Conservation (phyloP, 192 early-diverging fungal species). For the Coemansia sp. region DNA sequence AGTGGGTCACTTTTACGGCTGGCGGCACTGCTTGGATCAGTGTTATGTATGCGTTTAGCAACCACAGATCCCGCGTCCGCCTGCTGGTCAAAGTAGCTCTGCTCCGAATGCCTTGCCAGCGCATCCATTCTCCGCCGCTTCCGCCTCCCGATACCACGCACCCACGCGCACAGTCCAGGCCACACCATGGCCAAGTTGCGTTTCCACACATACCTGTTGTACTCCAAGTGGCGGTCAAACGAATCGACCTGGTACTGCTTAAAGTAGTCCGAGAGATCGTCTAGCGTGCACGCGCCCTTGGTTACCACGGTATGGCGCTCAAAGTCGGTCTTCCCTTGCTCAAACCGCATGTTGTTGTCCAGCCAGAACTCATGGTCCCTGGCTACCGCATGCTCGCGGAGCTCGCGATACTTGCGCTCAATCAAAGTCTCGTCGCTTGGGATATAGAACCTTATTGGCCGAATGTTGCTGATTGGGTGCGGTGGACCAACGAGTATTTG, state of each 20-base stretch:
- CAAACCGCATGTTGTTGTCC: conserved; percentile 48
- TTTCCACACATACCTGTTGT: conserved; percentile 46
- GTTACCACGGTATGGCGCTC: conserved; percentile 17
- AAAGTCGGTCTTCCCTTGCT: conserved; percentile 36
- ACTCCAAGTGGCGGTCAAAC: conserved; percentile 34
- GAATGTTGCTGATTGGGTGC: conserved; percentile 49
- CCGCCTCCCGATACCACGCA: conserved; percentile 19
- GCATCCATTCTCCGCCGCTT: conserved; percentile 9
- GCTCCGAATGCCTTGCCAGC: conserved; percentile 26
- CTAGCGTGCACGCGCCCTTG: conserved; percentile 31
- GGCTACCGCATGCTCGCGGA: conserved; percentile 30
- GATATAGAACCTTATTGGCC: conserved; percentile 32
- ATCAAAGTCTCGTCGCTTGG: conserved; percentile 30
- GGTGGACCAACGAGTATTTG: conserved; percentile 46
- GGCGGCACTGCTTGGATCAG: background rate
- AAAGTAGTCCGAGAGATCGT: conserved; percentile 45
- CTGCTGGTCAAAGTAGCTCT: conserved; percentile 23
- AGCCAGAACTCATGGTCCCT: conserved; percentile 48
- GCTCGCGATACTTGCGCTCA: conserved; percentile 30
- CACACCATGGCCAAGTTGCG: conserved; percentile 37
- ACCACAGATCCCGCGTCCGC: background rate
- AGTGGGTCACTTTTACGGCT: background rate
- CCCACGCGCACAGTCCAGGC: conserved; percentile 42
- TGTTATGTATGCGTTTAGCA: background rate
- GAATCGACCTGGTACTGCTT: conserved; percentile 48